phyloP scores from a whole-genome alignment of 345 rosid genomes.

The Brassica napus region DNA sequence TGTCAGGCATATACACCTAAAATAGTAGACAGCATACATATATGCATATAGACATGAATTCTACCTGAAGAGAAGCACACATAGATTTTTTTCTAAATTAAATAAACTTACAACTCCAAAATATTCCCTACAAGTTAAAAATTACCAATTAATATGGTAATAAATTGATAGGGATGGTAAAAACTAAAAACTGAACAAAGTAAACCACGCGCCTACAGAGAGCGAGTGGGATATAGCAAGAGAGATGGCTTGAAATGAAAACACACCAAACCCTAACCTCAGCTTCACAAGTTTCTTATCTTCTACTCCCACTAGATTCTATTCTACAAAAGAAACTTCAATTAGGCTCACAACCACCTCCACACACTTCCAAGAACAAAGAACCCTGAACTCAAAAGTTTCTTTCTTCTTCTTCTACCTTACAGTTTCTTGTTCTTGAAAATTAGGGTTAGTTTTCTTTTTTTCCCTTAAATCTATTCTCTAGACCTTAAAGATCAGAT shows the following conservation, averaged over 20 bases:
- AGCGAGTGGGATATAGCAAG: slow-evolving; percentile 14
- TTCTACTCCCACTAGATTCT: slow-evolving; percentile 31
- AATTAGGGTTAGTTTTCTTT: slow-evolving; percentile 10
- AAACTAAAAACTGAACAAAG: neutral
- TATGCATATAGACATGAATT: slow-evolving; percentile 17
- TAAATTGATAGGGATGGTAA: neutral
- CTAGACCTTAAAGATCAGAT: slow-evolving; percentile 23
- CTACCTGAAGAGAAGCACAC: slow-evolving; percentile 22
- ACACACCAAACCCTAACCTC: slow-evolving; percentile 54
- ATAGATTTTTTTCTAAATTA: neutral
- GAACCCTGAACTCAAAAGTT: slow-evolving; percentile 15
- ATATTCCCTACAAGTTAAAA: neutral
- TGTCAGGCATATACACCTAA: slow-evolving; percentile 24
- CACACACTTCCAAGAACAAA: slow-evolving; percentile 12
- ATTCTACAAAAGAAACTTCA: neutral
- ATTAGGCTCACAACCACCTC: slow-evolving; percentile 29
- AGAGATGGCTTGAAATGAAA: slow-evolving; percentile 41
- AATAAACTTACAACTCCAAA: neutral
- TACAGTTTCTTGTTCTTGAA: slow-evolving; percentile 28
- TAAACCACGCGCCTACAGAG: slow-evolving; percentile 27
- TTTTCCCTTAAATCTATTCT: neutral
- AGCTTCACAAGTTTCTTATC: slow-evolving; percentile 40
- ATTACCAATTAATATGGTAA: neutral
- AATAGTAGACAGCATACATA: slow-evolving; percentile 16
- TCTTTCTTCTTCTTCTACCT: slow-evolving; percentile 2